Evolutionary conservation across 2,329 filamentous ascomycete species (phyloP), one percentile per base, ranked within the genome.

Genomic region (Gremmenia infestans): DNA sequence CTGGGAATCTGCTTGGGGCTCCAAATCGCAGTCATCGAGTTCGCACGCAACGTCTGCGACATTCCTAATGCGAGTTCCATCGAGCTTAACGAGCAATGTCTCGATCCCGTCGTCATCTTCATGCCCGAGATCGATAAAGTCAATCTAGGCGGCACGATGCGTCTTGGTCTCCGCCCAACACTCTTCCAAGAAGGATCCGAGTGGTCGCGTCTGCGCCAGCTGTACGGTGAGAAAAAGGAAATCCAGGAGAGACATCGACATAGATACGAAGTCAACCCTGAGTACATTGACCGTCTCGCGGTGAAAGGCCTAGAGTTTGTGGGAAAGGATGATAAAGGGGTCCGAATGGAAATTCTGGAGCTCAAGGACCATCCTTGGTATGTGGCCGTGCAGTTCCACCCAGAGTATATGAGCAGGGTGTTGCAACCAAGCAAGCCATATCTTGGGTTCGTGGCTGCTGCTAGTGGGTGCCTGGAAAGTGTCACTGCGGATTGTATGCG

Each of bases 11-110:
- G 93, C 70, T 78, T 97, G 22, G 66, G 67, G 5, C 65, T 70
- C 63, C 94, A 97, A 72, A 81, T 96, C 48, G 91, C 93, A 19
- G 91, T 96, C 48, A 88, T 97, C 63, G 92, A 97, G 72, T 90
- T 85, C 65, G 91, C 91, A 1, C 85, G 91, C 43, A 85, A 90
- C 62, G 76, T 93, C 1, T 88, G 85, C 72, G 82, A 81, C 28
- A 78, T 91, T 60, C 65, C 75, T 3, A 73, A 76, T 45, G 68
- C 68, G 14, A 61, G 53, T 15, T 70, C 68, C 1, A 58, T 59
- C 7, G 69, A 71, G 49, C 52, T 70, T 3, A 57, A 61, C n/a
- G 70, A 73, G 9, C 56, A 70, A 15, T 63, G 57, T 23, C n/a
- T 53, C 1, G 64, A 70, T 23, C 58, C 62, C 43, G 63, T 89